A percentile compares a stretch with the other conserved stretches of the same genome.
Evolutionary conservation across 805 yeast species (phyloP).

Genomic region (Metschnikowia picachoensis): DNA sequence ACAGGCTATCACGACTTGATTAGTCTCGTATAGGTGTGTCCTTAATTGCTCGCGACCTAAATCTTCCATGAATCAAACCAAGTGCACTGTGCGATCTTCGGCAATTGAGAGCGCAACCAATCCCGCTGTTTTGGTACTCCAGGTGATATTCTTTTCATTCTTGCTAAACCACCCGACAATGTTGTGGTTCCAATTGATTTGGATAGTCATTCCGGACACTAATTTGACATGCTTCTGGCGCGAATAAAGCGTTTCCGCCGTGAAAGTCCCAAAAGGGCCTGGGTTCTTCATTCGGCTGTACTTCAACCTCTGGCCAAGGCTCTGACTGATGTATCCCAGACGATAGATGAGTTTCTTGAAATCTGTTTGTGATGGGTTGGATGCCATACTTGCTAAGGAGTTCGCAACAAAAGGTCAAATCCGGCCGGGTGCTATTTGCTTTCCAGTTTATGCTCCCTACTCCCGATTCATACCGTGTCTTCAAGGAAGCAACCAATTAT

Average conservation of each 20-base stretch:
- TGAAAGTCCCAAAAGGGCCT: too few relatives aligned
- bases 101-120: neutral
- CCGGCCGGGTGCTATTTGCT: too few relatives aligned
- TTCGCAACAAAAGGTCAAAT: neutral
- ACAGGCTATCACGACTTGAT: slow-evolving; percentile 1
- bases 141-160: slow-evolving; percentile 1
- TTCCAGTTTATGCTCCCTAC: neutral
- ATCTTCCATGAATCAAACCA: neutral
- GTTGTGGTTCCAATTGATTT: neutral
- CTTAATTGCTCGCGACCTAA: neutral
- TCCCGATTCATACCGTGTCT: neutral
- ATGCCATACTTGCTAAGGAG: too few relatives aligned
- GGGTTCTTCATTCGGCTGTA: too few relatives aligned
- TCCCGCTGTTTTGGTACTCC: slow-evolving; percentile 1
- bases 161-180: neutral
- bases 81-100: neutral
- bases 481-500: neutral
- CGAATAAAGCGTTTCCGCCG: too few relatives aligned
- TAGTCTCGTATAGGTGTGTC: neutral
- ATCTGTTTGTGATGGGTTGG: too few relatives aligned
- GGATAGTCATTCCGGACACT: neutral
- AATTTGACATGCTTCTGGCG: too few relatives aligned
- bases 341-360: too few relatives aligned
- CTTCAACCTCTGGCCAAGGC: too few relatives aligned
- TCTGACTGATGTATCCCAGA: too few relatives aligned